Evolutionary conservation across 108 stramenopile species (phyloP).

Genomic region (Pseudonitzschia multiseries): DNA sequence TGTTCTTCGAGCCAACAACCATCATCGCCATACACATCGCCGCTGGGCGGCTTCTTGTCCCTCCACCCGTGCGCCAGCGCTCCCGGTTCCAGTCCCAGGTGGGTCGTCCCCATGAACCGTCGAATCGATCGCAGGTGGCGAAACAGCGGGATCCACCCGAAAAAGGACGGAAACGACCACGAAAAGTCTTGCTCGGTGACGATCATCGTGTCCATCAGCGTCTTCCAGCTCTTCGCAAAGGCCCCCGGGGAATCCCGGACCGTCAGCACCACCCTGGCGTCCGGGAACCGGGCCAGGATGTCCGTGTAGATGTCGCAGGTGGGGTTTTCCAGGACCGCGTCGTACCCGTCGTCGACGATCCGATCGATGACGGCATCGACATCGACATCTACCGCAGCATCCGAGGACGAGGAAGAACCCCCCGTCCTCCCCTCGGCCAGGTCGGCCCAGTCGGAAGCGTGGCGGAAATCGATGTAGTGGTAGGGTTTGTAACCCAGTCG

Average conservation of each 20-base stretch:
- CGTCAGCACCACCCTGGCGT: constrained; percentile 50
- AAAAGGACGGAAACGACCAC: constrained; percentile 26
- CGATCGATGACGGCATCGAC: constrained; percentile 18
- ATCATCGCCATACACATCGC: no score
- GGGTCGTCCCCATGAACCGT: constrained; percentile 29
- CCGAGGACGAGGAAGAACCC: neutral
- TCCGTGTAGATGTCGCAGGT: constrained; percentile 28
- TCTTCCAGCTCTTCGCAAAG: constrained; percentile 34
- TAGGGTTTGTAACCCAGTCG: constrained; percentile 26
- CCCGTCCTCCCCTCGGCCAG: constrained; percentile 15
- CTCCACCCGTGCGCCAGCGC: constrained; percentile 27
- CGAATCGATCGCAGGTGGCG: constrained; percentile 23
- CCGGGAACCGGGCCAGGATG: constrained; percentile 21
- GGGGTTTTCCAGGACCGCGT: constrained; percentile 41
- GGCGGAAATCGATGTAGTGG: constrained; percentile 22
- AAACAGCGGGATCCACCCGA: constrained; percentile 31
- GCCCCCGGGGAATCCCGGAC: constrained; percentile 35
- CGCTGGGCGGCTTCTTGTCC: constrained; percentile 8
- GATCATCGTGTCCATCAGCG: constrained; percentile 27
- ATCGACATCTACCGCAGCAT: no score
- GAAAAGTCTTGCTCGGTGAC: constrained; percentile 25
- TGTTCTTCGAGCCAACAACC: constrained; percentile 34
- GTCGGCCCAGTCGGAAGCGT: constrained; percentile 21
- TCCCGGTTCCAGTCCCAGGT: constrained; percentile 19
- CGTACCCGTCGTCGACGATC: constrained; percentile 35